Evolutionary conservation across 768 basidiomycete species (phyloP).

Genomic region (Termitomyces heimii): DNA sequence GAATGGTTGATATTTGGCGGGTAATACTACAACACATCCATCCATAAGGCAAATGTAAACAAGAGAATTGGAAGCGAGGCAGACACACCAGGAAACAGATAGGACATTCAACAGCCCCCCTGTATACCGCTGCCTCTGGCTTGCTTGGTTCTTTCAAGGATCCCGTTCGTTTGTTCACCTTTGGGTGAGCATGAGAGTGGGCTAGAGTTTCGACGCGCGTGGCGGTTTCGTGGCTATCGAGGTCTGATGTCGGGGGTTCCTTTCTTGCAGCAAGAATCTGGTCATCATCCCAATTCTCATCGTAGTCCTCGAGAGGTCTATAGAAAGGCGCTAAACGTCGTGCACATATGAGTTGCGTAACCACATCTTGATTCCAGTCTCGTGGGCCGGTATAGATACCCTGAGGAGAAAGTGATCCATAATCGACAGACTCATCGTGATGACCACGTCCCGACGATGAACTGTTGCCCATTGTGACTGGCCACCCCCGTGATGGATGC

Average conservation of each 20-base stretch:
- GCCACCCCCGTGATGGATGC: constrained; percentile 2
- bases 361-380: constrained; percentile 88
- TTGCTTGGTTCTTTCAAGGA: constrained; percentile 59
- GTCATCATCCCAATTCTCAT: constrained; percentile 84
- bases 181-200: constrained; percentile 24
- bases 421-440: constrained; percentile 83
- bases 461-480: constrained; percentile 68
- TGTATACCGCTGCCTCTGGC: constrained; percentile 78
- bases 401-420: constrained; percentile 73
- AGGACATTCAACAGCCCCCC: constrained; percentile 88
- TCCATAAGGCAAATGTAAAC: constrained; percentile 21
- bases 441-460: constrained; percentile 70
- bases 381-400: constrained; percentile 79
- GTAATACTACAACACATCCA: constrained; percentile 65
- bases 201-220: constrained; percentile 40
- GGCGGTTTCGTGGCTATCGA: constrained; percentile 39
- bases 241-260: constrained; percentile 42
- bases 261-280: constrained; percentile 79
- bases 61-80: constrained; percentile 16
- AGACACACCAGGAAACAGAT: constrained; percentile 91
- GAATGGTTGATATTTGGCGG: constrained; percentile 96
- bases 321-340: constrained; percentile 94
- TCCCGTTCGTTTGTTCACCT: constrained; percentile 48
- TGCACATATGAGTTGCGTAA: constrained; percentile 83
- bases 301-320: constrained; percentile 90